A percentile compares a stretch with the other conserved stretches of the same genome.
Evolutionary conservation across 768 basidiomycete genomes (phyloP).

Genomic region (Lentinula edodes): DNA sequence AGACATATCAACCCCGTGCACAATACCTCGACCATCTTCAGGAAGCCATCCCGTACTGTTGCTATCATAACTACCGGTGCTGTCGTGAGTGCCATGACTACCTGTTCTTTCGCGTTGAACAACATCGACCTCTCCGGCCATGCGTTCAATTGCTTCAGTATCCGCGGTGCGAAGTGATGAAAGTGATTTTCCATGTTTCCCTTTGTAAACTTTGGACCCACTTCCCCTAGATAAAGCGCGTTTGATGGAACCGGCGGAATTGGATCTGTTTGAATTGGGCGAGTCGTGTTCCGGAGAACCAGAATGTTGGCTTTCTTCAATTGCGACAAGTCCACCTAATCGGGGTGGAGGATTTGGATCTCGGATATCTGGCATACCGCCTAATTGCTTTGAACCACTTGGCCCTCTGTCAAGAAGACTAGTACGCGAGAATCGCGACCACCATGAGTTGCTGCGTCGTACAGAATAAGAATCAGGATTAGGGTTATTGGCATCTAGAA

Average conservation of each 20-base stretch:
- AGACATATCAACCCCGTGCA: constrained; percentile 1
- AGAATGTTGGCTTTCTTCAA: constrained; percentile 47
- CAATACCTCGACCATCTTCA: constrained; percentile 5
- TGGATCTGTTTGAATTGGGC: constrained; percentile 10
- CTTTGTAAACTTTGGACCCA: constrained; percentile 23
- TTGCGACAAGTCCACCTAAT: constrained; percentile 35
- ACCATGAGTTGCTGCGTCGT: constrained; percentile 71
- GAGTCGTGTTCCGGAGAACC: constrained; percentile 14
- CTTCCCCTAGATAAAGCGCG: constrained; percentile 6
- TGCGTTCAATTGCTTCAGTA: constrained; percentile 60
- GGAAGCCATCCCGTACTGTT: constrained; percentile 2
- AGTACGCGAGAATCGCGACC: constrained; percentile 65
- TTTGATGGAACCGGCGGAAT: background rate
- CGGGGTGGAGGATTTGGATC: constrained; percentile 78
- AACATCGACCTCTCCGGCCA: constrained; percentile 64
- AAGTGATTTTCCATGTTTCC: constrained; percentile 42
- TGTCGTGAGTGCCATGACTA: constrained; percentile 9
- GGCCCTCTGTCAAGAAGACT: constrained; percentile 55
- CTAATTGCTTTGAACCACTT: constrained; percentile 32
- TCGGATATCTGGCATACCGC: constrained; percentile 48
- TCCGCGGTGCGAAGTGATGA: constrained; percentile 60
- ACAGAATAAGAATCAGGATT: constrained; percentile 32
- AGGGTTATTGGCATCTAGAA: constrained; percentile 27
- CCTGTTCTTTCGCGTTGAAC: constrained; percentile 43
- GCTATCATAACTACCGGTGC: constrained; percentile 9